These are phyloP conservation scores for Cichorium intybus DNA, from an alignment of 140 eudicot species.

Conservation along the genomic window DNA sequence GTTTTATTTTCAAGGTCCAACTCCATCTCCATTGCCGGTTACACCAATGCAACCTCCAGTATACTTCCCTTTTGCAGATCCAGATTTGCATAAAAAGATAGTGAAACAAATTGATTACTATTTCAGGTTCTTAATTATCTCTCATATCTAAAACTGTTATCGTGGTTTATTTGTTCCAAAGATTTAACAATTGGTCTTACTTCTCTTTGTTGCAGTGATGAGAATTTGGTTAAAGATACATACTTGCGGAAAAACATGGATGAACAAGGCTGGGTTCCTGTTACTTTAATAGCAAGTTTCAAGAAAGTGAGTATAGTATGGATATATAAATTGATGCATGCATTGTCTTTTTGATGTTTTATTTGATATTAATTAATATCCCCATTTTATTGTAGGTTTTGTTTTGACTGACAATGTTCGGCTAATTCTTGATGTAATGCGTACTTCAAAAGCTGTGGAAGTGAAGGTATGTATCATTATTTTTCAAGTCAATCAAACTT, in stretches of 20 bases:
- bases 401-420: slow-evolving; percentile 46
- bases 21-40: slow-evolving; percentile 30
- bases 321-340: too few species aligned
- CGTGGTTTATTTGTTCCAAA: not conserved
- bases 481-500: not conserved
- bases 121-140: slow-evolving; percentile 43
- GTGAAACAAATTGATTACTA: slow-evolving; percentile 63
- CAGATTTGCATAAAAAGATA: slow-evolving; percentile 40
- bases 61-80: slow-evolving; percentile 33
- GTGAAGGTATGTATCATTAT: slow-evolving; percentile 44
- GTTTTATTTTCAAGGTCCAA: slow-evolving; percentile 30
- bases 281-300: slow-evolving; percentile 69
- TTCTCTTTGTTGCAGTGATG: slow-evolving; percentile 60
- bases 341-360: too few species aligned
- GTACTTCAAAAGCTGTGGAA: slow-evolving; percentile 49
- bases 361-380: too few species aligned
- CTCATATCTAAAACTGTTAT: not conserved
- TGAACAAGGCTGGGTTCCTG: slow-evolving; percentile 82
- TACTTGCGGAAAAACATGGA: slow-evolving; percentile 79
- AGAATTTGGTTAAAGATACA: slow-evolving; percentile 72
- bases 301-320: slow-evolving; percentile 50
- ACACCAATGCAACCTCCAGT: slow-evolving; percentile 31
- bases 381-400: slow-evolving; percentile 45
- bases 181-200: slow-evolving; percentile 11
- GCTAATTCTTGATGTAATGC: slow-evolving; percentile 55